Evolutionary conservation across 1,139 yeast genomes (phyloP), one percentile per base, ranked within the genome.

Genomic region (Candida sanyaensis): DNA sequence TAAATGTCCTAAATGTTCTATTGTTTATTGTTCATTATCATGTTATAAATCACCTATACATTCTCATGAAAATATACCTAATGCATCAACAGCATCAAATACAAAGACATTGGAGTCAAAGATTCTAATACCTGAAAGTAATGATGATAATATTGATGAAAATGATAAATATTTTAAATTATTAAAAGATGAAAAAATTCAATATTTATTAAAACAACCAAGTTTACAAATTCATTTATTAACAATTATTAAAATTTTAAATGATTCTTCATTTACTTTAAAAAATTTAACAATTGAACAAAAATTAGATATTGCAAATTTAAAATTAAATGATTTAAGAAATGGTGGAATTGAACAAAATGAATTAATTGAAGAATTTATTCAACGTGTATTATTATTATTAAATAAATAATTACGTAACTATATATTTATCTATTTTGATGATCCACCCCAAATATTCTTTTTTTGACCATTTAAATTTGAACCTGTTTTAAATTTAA

Each of bases 341-440:
- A 62, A 57, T 6, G 86, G 87, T 2, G 95, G 95, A 0, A 50
- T 70, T 0, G 91, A 87, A 57, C 79, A 77, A 44, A 86, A 87
- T 58, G 81, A 72, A 51, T 65, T 83, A 37, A 80, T 87, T 6
- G 91, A 86, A 59, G 90, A 85, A 56, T 85, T 86, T 64, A 55
- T 64, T 11, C 58, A 57, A 34, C 43, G 65, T 6, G 29, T 36
- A 23, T 24, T 36, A 36, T 36, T 23, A n/a, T 36, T 13, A 13
- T 24, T 11, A 24, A 23, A 34, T 5, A 7, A n/a, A n/a, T 13
- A 33, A 12, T 27, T 37, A 47, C 21, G 21, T 17, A 17, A 17
- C 21, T 17, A n/a, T n/a, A n/a, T n/a, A n/a, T n/a, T n/a, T n/a
- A 17, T 2, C 21, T 17, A 17, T 17, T 17, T 17, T 17, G 21